phyloP scores from a whole-genome alignment of 1,284 basidiomycete genomes.

The Irpex sp. region DNA sequence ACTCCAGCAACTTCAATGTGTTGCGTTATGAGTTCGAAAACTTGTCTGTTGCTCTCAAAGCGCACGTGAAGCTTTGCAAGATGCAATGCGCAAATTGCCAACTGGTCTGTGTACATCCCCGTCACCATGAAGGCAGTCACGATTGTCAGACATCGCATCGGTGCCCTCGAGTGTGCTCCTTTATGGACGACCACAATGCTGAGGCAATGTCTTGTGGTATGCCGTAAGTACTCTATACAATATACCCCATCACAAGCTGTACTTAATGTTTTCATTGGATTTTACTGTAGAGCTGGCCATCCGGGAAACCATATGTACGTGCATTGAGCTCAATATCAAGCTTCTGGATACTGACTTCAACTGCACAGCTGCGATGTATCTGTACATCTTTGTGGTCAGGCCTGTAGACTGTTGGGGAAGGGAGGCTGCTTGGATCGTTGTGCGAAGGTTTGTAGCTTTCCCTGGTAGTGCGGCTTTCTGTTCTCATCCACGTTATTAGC shows the following conservation, averaged over 20 bases:
- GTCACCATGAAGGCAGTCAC: slow-evolving; percentile 43
- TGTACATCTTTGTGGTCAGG: slow-evolving; percentile 14
- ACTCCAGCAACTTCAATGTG: slow-evolving; percentile 40
- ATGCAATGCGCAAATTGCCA: slow-evolving; percentile 43
- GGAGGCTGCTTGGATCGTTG: slow-evolving; percentile 31
- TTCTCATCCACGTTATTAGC: too few relatives aligned
- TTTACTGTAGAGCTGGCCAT: slow-evolving; percentile 47
- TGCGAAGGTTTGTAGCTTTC: slow-evolving; percentile 36
- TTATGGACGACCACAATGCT: slow-evolving; percentile 32
- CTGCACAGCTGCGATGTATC: slow-evolving; percentile 14
- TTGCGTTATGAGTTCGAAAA: slow-evolving; percentile 43
- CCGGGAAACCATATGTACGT: slow-evolving; percentile 48
- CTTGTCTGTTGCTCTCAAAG: slow-evolving; percentile 38
- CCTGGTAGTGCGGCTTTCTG: too few relatives aligned
- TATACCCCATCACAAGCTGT: background rate
- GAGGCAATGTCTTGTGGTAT: slow-evolving; percentile 36
- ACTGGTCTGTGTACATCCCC: slow-evolving; percentile 41
- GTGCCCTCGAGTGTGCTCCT: slow-evolving; percentile 43
- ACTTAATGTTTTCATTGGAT: too few relatives aligned
- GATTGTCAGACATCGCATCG: slow-evolving; percentile 45
- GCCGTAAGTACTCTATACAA: slow-evolving; percentile 31
- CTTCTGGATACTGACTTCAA: background rate
- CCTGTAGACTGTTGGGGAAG: slow-evolving; percentile 11
- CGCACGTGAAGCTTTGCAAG: slow-evolving; percentile 46
- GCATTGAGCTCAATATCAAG: background rate